Evolutionary conservation across 2,329 filamentous ascomycete genomes (phyloP).

Genomic region (Catunica adiposa): DNA sequence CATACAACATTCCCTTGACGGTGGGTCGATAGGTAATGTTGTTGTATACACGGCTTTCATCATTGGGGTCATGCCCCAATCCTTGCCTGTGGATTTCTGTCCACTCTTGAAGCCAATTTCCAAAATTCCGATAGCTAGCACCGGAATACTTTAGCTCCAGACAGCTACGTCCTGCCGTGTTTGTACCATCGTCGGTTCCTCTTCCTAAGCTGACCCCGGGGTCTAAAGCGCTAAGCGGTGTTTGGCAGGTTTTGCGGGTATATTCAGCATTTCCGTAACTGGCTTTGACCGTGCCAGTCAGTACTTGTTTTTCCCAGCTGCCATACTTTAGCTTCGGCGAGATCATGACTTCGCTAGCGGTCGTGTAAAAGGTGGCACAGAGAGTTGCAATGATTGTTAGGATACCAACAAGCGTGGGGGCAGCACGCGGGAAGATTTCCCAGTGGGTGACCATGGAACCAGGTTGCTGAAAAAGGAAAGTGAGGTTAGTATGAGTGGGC

Average conservation of each 20-base stretch:
- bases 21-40: slow-evolving; percentile 33
- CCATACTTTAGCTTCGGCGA: slow-evolving; percentile 53
- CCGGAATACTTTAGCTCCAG: slow-evolving; percentile 54
- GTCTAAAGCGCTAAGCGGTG: slow-evolving; percentile 32
- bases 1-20: slow-evolving; percentile 47
- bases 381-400: slow-evolving; percentile 49
- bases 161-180: slow-evolving; percentile 37
- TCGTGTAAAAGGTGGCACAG: slow-evolving; percentile 56
- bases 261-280: slow-evolving; percentile 48
- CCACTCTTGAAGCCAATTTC: slow-evolving; percentile 44
- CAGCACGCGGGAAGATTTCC: slow-evolving; percentile 47
- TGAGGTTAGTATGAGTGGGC: not conserved
- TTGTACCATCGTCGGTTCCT: slow-evolving; percentile 29
- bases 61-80: slow-evolving; percentile 24
- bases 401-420: slow-evolving; percentile 43
- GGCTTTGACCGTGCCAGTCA: slow-evolving; percentile 41
- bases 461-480: slow-evolving; percentile 31
- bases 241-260: slow-evolving; percentile 39
- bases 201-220: not conserved
- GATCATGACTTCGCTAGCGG: slow-evolving; percentile 59
- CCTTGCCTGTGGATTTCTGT: slow-evolving; percentile 27
- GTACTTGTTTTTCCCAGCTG: slow-evolving; percentile 28
- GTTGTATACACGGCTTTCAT: not conserved
- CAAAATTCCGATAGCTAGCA: slow-evolving; percentile 52
- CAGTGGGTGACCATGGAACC: slow-evolving; percentile 57